phyloP scores from a whole-genome alignment of 2,329 filamentous ascomycete genomes.

The Coniosporium tulheliwenetii region DNA sequence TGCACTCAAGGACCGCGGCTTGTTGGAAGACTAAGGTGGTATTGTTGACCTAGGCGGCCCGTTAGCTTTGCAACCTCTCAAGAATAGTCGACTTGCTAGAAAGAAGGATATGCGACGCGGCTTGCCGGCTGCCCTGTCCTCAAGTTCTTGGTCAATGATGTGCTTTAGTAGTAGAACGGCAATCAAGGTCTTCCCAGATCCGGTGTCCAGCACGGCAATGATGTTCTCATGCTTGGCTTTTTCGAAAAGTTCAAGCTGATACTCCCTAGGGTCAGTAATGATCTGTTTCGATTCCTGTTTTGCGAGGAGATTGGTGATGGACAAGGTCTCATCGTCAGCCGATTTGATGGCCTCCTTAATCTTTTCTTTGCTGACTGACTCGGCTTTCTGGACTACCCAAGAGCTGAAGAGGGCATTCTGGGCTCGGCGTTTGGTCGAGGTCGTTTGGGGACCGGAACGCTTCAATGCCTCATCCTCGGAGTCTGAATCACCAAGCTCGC shows the following conservation, averaged over 20 bases:
- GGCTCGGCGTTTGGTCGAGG: constrained; percentile 19
- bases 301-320: constrained; percentile 36
- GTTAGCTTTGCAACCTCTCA: not conserved
- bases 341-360: constrained; percentile 17
- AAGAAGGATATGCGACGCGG: constrained; percentile 64
- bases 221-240: constrained; percentile 70
- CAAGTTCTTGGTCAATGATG: constrained; percentile 61
- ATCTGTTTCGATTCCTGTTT: constrained; percentile 39
- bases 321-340: constrained; percentile 32
- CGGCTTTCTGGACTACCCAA: constrained; percentile 26
- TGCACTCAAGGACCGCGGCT: constrained; percentile 62
- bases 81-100: constrained; percentile 35
- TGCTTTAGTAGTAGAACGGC: constrained; percentile 71
- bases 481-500: too few species aligned
- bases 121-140: constrained; percentile 46
- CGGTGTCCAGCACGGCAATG: constrained; percentile 90
- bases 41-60: constrained; percentile 50
- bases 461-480: too few species aligned
- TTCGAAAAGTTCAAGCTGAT: constrained; percentile 85
- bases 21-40: constrained; percentile 88
- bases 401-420: constrained; percentile 26
- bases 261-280: constrained; percentile 69
- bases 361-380: constrained; percentile 24
- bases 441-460: constrained; percentile 8
- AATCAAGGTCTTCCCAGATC: constrained; percentile 93